Evolutionary conservation across 2,329 filamentous ascomycete species (phyloP).

Genomic region (Colletotrichum sp.): DNA sequence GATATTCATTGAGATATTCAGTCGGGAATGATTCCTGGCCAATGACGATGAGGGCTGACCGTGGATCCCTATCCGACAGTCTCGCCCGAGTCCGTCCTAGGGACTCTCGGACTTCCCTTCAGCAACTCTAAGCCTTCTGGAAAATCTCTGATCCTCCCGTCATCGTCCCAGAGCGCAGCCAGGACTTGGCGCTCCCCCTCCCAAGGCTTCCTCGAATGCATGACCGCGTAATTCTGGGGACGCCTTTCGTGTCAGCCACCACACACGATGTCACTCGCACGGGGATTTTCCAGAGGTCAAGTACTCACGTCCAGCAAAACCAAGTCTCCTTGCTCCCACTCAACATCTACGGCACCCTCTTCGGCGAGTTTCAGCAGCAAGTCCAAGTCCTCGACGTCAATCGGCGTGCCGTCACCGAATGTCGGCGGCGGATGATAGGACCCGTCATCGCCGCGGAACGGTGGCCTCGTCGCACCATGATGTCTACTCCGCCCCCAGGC

Average conservation of each 20-base stretch:
- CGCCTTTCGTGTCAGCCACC: slow-evolving; percentile 4
- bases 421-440: slow-evolving; percentile 37
- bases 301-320: slow-evolving; percentile 34
- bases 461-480: slow-evolving; percentile 34
- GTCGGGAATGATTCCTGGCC: not conserved
- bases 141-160: slow-evolving; percentile 29
- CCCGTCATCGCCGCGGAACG: slow-evolving; percentile 35
- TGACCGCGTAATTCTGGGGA: slow-evolving; percentile 35
- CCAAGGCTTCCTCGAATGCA: slow-evolving; percentile 36
- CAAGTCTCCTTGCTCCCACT: slow-evolving; percentile 34
- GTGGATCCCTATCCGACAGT: not conserved
- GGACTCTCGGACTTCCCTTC: slow-evolving; percentile 17
- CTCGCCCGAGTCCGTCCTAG: not conserved
- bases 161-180: slow-evolving; percentile 35
- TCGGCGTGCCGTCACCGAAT: slow-evolving; percentile 32
- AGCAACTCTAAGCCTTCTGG: slow-evolving; percentile 25
- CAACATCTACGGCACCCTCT: slow-evolving; percentile 27
- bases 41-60: not conserved
- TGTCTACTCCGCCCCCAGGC: slow-evolving; percentile 37
- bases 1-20: not conserved
- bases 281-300: not conserved
- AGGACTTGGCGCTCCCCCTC: slow-evolving; percentile 33
- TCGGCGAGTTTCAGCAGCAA: slow-evolving; percentile 31
- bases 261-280: not conserved
- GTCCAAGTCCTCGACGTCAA: slow-evolving; percentile 33